Evolutionary conservation across 129 eudicot species (phyloP), one percentile per base, ranked within the genome.

Genomic region (Smallanthus sonchifolius): DNA sequence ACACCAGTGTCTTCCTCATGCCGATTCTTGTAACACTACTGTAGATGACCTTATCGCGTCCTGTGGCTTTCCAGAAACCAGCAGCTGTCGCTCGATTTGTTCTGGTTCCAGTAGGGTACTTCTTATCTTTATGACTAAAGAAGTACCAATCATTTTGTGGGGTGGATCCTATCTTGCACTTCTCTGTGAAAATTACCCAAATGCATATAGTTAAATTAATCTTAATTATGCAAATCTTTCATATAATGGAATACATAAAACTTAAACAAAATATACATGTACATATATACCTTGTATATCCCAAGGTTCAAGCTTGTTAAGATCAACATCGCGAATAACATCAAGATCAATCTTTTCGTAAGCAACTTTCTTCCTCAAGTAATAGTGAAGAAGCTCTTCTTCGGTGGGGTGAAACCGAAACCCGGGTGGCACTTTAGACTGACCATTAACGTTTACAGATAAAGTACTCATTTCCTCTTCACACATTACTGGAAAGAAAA

Each of bases 291-390:
- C 96, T 89, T 89, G 92, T 55, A 89, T 89, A 57, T 89, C 96
- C 96, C 96, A 89, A 2, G 96, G 96, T 72, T 89, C 96, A 65
- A 90, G 90, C 73, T 90, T 90, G 83, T 90, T 90, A 54, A 90
- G 92, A 83, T 90, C 96, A 6, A 90, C 96, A 37, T 90, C 96
- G 28, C 85, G 83, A 61, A 90, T 90, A 38, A 90, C 96, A 69
- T 87, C 96, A 62, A 90, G 87, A 80, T 90, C 96, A 48, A 90
- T 90, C 62, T 87, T 77, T 67, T 84, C 74, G 24, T n/a, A 82
- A 2, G 89, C 86, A 30, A 87, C 85, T 70, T 87, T 87, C 80
- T 87, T 87, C 77, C 87, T 67, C 55, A 87, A 71, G 83, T 87
- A 87, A 44, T 87, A 87, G 39, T 76, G 89, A 54, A 87, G 75